Evolutionary conservation across 768 basidiomycete genomes (phyloP), one percentile per base, ranked within the genome.

Genomic region (Leucogyrophana mollusca): DNA sequence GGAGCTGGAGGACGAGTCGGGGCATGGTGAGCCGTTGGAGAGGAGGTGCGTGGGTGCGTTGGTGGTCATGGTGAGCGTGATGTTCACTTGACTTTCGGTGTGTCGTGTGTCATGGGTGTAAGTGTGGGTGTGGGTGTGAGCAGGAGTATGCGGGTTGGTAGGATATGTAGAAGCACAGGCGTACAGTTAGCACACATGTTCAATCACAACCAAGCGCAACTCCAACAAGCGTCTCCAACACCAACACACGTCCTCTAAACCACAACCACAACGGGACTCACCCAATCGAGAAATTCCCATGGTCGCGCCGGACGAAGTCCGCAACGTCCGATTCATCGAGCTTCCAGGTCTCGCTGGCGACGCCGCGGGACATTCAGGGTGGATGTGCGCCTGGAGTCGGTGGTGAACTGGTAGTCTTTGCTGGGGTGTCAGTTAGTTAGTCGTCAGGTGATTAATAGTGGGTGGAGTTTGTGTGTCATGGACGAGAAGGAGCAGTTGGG

Each of bases 221-320:
- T n/a, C n/a, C n/a, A n/a, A n/a, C n/a, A n/a, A n/a, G n/a, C n/a
- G n/a, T n/a, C n/a, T n/a, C n/a, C n/a, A n/a, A n/a, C n/a, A n/a
- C n/a, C n/a, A n/a, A n/a, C n/a, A n/a, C n/a, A n/a, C n/a, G n/a
- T n/a, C n/a, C n/a, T n/a, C 11, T 16, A 10, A 44, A 4, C 20
- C 25, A 8, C 9, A 25, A 13, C 25, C 20, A 18, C 4, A n/a
- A 21, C 8, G 25, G 13, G 10, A 48, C 72, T 42, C 53, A 86
- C 88, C 89, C 89, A 27, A 90, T 74, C 6, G 80, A 79, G 63
- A 90, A 83, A 61, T 88, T 82, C 0, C 84, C 78, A 47, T 78
- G 85, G 38, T 66, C 78, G 40, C 72, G 73, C 33, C 79, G 76
- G 32, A 83, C 73, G 49, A 87, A 77, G 1, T 75, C 88, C 4